These are phyloP conservation scores for Taphrina confusa DNA, from an alignment of 1,139 yeast genomes.

Conservation along the genomic window DNA sequence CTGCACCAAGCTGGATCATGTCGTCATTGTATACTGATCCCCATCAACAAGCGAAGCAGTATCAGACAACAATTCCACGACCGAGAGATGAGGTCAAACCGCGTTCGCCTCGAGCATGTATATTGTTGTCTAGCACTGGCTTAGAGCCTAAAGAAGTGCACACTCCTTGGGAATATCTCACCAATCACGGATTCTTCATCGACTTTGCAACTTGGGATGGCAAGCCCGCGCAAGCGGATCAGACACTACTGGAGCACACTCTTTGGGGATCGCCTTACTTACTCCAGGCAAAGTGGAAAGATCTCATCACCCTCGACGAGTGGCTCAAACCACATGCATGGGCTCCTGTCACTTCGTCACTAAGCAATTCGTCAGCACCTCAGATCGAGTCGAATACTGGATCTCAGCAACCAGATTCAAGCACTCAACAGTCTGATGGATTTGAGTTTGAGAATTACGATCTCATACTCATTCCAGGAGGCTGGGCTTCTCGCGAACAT, in stretches of 20 bases:
- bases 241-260: constrained; percentile 11
- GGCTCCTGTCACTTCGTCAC: constrained; percentile 1
- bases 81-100: constrained; percentile 1
- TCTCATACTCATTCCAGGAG: constrained; percentile 24
- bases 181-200: constrained; percentile 31
- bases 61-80: constrained; percentile 6
- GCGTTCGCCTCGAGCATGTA: constrained; percentile 28
- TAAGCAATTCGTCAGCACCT: neutral
- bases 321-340: constrained; percentile 31
- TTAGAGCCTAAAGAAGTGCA: constrained; percentile 19
- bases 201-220: constrained; percentile 35
- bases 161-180: constrained; percentile 30
- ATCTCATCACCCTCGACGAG: constrained; percentile 19
- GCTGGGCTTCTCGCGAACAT: constrained; percentile 22
- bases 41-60: constrained; percentile 13
- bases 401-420: neutral
- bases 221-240: constrained; percentile 18
- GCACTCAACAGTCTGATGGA: neutral
- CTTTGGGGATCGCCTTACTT: constrained; percentile 14
- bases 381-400: neutral
- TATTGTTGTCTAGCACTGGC: constrained; percentile 20
- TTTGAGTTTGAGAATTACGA: constrained; percentile 22
- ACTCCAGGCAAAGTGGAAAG: constrained; percentile 22
- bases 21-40: constrained; percentile 22
- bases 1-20: too few species aligned